phyloP scores from a whole-genome alignment of 495 filamentous ascomycete species.

The Podospora sp. region DNA sequence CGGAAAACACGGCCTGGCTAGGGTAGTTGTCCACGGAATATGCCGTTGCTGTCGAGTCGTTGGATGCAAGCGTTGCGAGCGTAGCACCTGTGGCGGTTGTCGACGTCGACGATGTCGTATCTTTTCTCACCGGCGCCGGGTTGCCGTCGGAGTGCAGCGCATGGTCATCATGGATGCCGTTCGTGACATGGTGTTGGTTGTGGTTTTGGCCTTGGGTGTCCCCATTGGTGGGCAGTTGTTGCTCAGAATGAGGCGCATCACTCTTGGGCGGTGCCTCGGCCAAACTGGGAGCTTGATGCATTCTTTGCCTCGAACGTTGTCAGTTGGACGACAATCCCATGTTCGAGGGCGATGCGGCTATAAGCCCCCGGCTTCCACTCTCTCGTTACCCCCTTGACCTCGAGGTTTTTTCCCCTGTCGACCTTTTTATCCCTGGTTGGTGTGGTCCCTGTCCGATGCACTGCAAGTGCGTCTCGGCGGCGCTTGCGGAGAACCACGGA shows the following conservation, averaged over 20 bases:
- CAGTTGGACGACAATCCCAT: slow-evolving; percentile 31
- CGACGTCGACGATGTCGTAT: slow-evolving; percentile 51
- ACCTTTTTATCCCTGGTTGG: slow-evolving; percentile 4
- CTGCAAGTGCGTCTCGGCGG: slow-evolving; percentile 9
- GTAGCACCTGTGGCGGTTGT: slow-evolving; percentile 44
- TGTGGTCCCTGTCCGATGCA: slow-evolving; percentile 1
- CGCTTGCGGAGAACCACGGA: slow-evolving; percentile 19
- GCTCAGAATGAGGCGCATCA: slow-evolving; percentile 42
- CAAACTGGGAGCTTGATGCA: slow-evolving; percentile 50
- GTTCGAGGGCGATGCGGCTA: slow-evolving; percentile 22
- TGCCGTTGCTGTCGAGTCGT: slow-evolving; percentile 44
- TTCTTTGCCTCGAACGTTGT: slow-evolving; percentile 32
- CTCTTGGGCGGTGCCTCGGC: slow-evolving; percentile 48
- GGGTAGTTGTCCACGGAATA: slow-evolving; percentile 44
- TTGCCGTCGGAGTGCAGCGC: slow-evolving; percentile 38
- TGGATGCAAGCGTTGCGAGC: slow-evolving; percentile 40
- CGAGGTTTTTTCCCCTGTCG: slow-evolving; percentile 9
- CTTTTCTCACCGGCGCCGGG: slow-evolving; percentile 48
- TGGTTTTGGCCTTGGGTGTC: slow-evolving; percentile 29
- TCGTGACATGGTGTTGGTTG: slow-evolving; percentile 18
- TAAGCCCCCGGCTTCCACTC: slow-evolving; percentile 12
- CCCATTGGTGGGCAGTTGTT: slow-evolving; percentile 19
- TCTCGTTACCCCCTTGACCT: background rate
- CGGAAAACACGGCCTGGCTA: slow-evolving; percentile 50
- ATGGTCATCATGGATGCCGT: slow-evolving; percentile 31